Percentiles rank a stretch among this genome's conserved stretches.
phyloP scores from a whole-genome alignment of 345 rosid species.

The Citrus medica region DNA sequence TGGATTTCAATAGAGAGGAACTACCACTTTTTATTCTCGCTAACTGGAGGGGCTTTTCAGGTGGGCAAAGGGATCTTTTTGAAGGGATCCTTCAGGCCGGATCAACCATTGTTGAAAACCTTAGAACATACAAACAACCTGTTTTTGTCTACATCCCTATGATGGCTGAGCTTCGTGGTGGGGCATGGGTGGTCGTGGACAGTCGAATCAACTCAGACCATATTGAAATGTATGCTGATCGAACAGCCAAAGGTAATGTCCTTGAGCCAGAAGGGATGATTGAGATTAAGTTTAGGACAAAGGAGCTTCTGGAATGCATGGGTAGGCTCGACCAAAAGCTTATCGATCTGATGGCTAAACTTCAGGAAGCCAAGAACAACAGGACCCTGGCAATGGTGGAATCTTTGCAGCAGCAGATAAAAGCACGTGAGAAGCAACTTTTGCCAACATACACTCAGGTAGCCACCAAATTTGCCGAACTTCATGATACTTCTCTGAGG shows the following conservation, averaged over 20 bases:
- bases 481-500: conserved; percentile 88
- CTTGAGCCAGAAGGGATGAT: conserved; percentile 99
- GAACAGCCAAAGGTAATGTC: conserved; percentile 90
- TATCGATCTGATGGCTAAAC: conserved; percentile 55
- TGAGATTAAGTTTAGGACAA: conserved; percentile 93
- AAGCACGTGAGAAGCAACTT: conserved; percentile 78
- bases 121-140: conserved; percentile 93
- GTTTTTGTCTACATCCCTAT: conserved; percentile 96
- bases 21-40: conserved; percentile 96
- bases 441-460: conserved; percentile 86
- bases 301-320: conserved; percentile 95
- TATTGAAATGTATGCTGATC: conserved; percentile 98
- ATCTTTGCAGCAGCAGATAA: conserved; percentile 66
- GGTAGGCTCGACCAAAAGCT: conserved; percentile 84
- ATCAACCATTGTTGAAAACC: conserved; percentile 94
- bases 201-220: conserved; percentile 90
- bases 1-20: conserved; percentile 95
- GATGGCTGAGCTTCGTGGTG: conserved; percentile 99
- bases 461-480: conserved; percentile 93
- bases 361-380: conserved; percentile 63
- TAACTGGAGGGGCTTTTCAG: conserved; percentile 99
- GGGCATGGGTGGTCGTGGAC: conserved; percentile 99
- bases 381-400: conserved; percentile 39
- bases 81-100: conserved; percentile 99
- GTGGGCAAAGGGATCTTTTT: conserved; percentile 97